phyloP scores from a whole-genome alignment of 2,329 filamentous ascomycete species.

The Akanthomyces uredinophilus region DNA sequence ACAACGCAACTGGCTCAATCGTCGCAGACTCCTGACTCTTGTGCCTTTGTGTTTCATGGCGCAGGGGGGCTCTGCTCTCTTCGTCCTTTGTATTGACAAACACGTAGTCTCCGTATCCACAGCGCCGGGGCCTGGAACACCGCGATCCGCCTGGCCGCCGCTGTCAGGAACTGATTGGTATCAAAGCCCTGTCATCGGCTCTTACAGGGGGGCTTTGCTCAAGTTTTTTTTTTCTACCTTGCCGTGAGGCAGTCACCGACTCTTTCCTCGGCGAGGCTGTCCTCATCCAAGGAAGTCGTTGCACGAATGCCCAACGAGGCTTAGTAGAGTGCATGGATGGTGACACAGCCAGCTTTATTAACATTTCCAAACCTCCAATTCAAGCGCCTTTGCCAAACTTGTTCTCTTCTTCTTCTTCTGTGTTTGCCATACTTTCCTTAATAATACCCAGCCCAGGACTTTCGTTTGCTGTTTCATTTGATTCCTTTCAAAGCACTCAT shows the following conservation, averaged over 20 bases:
- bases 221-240: not conserved
- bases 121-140: constrained; percentile 1
- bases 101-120: constrained; percentile 8
- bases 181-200: not conserved
- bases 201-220: not conserved
- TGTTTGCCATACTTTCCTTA: not conserved
- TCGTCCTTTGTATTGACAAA: not conserved
- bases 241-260: not conserved
- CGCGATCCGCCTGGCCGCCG: not conserved
- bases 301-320: not conserved
- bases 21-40: not conserved
- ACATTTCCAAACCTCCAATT: not conserved
- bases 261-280: constrained; percentile 2
- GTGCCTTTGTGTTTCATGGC: not conserved
- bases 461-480: not conserved
- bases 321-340: not conserved
- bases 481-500: not conserved
- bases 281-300: not conserved
- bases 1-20: not conserved
- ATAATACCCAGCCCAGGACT: no score
- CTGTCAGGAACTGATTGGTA: constrained; percentile 10
- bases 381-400: not conserved
- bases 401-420: not conserved
- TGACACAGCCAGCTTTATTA: not conserved
- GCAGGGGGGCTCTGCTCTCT: not conserved